Conservation (phyloP, 1,139 yeast species). For the Sugiyamaella xylanicola region DNA sequence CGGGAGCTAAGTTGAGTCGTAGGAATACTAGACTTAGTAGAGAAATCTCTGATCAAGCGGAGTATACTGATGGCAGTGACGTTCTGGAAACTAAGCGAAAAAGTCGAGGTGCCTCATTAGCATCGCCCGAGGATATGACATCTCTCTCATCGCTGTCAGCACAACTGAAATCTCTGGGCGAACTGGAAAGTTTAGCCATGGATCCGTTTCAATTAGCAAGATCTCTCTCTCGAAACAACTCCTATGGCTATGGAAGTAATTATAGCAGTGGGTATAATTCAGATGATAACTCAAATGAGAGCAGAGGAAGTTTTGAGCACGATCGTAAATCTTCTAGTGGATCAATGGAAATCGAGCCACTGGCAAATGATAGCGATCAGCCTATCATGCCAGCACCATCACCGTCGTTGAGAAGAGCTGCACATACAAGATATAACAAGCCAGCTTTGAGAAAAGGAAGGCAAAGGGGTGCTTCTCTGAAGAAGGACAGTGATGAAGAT, state of each 20-base stretch:
- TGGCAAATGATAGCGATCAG: conserved; percentile 37
- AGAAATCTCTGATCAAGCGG: conserved; percentile 42
- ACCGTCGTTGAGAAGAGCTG: conserved; percentile 37
- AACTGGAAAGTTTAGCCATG: conserved; percentile 40
- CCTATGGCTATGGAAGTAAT: conserved; percentile 11
- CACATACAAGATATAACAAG: conserved; percentile 36
- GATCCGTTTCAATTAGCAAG: conserved; percentile 40
- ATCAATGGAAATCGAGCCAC: conserved; percentile 23
- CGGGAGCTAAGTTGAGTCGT: conserved; percentile 28
- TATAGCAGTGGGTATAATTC: conserved; percentile 7
- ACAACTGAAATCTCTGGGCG: conserved; percentile 39
- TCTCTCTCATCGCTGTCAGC: conserved; percentile 35
- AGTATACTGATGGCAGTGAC: conserved; percentile 46
- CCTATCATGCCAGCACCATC: conserved; percentile 38
- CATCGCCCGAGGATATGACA: conserved; percentile 31
- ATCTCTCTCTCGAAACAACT: conserved; percentile 30
- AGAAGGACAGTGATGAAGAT: conserved; percentile 1
- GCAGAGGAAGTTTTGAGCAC: conserved; percentile 1
- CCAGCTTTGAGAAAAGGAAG: conserved; percentile 31
- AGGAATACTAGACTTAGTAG: conserved; percentile 44
- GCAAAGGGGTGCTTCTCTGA: conserved; percentile 17
- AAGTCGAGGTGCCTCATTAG: conserved; percentile 28
- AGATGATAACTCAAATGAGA: background rate
- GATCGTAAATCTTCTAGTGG: conserved; percentile 6
- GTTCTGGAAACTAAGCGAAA: conserved; percentile 36